A percentile compares a stretch with the other conserved stretches of the same genome.
phyloP scores from a whole-genome alignment of 2,329 filamentous ascomycete species.

The Verticillium tricorpus region DNA sequence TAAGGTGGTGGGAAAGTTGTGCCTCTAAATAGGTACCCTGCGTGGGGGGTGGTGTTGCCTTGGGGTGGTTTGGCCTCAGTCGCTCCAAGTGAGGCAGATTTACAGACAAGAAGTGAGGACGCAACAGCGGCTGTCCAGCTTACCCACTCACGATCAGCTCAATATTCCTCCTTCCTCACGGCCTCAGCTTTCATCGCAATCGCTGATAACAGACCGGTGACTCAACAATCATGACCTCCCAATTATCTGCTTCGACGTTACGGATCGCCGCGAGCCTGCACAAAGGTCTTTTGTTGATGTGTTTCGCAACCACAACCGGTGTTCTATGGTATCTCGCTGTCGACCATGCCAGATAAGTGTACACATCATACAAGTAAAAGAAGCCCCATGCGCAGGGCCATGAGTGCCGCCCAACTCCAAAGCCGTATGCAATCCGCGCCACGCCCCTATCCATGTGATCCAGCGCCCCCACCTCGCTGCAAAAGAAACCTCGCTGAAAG shows the following conservation, averaged over 20 bases:
- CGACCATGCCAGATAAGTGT: background rate
- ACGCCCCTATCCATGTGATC: background rate
- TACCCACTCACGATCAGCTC: background rate
- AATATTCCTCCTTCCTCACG: background rate
- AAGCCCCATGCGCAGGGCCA: constrained; percentile 3
- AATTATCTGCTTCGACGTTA: background rate
- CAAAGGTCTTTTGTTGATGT: background rate
- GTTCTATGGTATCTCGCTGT: background rate
- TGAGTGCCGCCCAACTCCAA: constrained; percentile 5
- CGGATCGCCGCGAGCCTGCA: background rate
- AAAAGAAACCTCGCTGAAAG: background rate
- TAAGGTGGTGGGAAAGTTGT: too few species aligned
- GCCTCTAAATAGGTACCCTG: too few species aligned
- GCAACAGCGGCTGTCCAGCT: background rate
- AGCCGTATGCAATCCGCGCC: constrained; percentile 4
- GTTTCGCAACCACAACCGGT: background rate
- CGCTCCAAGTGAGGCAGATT: background rate
- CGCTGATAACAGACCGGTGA: background rate
- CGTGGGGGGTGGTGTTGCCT: background rate
- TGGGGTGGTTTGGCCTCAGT: background rate
- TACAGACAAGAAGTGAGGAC: background rate
- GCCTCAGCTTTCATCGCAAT: background rate
- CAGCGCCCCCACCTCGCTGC: background rate
- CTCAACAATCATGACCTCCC: background rate
- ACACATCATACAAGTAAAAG: background rate